These are phyloP conservation scores for Austroboletus festivus DNA, from an alignment of 768 basidiomycete species.

Conservation along the genomic window DNA sequence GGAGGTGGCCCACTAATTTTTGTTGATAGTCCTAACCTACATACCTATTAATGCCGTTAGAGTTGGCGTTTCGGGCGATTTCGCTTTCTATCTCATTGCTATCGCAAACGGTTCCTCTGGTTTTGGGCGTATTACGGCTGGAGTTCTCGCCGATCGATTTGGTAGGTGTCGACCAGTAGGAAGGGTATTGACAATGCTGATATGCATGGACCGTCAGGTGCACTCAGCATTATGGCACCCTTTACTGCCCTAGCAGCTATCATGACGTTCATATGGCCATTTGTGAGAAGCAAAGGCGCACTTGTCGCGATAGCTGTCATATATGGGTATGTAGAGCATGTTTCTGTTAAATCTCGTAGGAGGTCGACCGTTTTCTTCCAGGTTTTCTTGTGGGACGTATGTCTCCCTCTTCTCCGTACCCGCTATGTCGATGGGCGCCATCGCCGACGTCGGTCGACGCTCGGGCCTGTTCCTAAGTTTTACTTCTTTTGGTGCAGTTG, in stretches of 20 bases:
- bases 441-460: conserved; percentile 60
- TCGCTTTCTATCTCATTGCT: conserved; percentile 63
- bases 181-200: neutral
- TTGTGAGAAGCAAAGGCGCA: conserved; percentile 40
- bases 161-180: conserved; percentile 35
- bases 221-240: conserved; percentile 67
- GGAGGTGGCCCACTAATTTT: no score
- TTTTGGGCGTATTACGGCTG: conserved; percentile 56
- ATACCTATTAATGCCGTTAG: conserved; percentile 54
- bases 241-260: conserved; percentile 54
- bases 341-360: neutral
- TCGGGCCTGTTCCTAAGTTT: conserved; percentile 64
- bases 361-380: conserved; percentile 19
- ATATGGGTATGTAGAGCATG: conserved; percentile 53
- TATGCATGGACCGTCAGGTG: conserved; percentile 40
- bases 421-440: conserved; percentile 57
- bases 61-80: conserved; percentile 45
- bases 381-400: conserved; percentile 61
- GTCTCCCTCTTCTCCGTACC: conserved; percentile 56
- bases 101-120: conserved; percentile 66
- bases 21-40: conserved; percentile 57
- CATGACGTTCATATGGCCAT: conserved; percentile 72
- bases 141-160: conserved; percentile 50
- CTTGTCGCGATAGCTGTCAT: conserved; percentile 54
- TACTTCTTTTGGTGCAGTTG: conserved; percentile 57